phyloP scores from a whole-genome alignment of 768 basidiomycete genomes.

The Boletus barrowsii region DNA sequence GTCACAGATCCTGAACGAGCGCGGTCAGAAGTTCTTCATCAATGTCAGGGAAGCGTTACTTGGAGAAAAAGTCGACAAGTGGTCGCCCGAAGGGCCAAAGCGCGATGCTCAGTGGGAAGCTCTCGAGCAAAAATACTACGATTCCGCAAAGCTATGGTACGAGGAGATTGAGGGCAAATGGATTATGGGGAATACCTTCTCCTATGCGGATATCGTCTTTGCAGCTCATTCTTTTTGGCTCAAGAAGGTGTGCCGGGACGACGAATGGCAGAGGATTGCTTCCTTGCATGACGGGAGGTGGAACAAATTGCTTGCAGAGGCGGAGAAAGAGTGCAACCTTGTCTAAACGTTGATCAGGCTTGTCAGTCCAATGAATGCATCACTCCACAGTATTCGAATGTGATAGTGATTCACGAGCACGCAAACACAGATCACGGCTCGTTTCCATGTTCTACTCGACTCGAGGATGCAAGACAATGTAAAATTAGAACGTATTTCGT shows the following conservation, averaged over 20 bases:
- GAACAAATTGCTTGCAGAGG: constrained; percentile 23
- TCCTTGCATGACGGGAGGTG: constrained; percentile 28
- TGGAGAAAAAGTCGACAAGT: constrained; percentile 38
- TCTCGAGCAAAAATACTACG: constrained; percentile 13
- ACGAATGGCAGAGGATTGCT: constrained; percentile 28
- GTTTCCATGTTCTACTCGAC: too few relatives aligned
- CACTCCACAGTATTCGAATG: too few relatives aligned
- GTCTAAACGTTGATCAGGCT: background rate
- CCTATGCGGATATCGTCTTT: constrained; percentile 31
- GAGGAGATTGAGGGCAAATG: constrained; percentile 25
- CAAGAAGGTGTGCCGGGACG: constrained; percentile 18
- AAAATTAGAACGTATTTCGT: too few relatives aligned
- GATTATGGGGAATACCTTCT: constrained; percentile 30
- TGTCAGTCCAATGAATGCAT: background rate
- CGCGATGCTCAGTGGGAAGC: constrained; percentile 29
- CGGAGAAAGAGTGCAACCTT: constrained; percentile 25
- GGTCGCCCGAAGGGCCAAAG: constrained; percentile 31
- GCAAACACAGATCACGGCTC: too few relatives aligned
- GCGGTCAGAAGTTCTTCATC: constrained; percentile 38
- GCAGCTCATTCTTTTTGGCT: constrained; percentile 14
- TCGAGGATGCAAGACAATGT: too few relatives aligned
- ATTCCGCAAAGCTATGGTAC: constrained; percentile 16
- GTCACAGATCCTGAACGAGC: constrained; percentile 29
- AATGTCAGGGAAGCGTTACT: constrained; percentile 30
- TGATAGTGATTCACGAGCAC: too few relatives aligned